Conservation (phyloP, 176 grass and related monocot genomes). For the Poa pratensis region DNA sequence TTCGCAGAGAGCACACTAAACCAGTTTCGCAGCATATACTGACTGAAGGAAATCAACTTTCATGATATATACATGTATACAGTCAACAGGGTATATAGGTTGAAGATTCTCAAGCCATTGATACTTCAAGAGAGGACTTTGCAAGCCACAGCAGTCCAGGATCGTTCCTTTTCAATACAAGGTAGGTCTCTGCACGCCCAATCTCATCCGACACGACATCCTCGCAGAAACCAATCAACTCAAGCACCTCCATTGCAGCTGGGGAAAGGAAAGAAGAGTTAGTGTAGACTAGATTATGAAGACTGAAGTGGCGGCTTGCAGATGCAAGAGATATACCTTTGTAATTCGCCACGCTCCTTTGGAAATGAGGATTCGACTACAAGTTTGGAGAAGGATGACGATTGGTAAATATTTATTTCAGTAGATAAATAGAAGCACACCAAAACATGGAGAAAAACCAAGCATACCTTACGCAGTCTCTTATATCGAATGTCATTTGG, state of each 20-base stretch:
- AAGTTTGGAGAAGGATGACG: not conserved
- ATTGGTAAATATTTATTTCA: constrained; percentile 17
- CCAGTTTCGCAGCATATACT: not conserved
- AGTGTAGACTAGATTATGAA: not conserved
- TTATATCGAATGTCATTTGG: constrained; percentile 75
- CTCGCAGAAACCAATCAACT: constrained; percentile 87
- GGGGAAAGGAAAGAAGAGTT: not conserved
- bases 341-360: constrained; percentile 74
- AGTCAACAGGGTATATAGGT: not conserved
- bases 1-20: constrained; percentile 2
- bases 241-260: constrained; percentile 92
- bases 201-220: constrained; percentile 70
- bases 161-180: constrained; percentile 93
- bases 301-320: not conserved
- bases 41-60: not conserved
- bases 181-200: constrained; percentile 63
- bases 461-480: constrained; percentile 83
- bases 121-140: constrained; percentile 86
- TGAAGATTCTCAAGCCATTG: constrained; percentile 53
- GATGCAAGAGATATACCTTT: constrained; percentile 47
- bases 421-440: not conserved
- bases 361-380: constrained; percentile 86
- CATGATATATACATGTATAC: constrained; percentile 19
- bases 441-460: not conserved
- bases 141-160: constrained; percentile 90